phyloP scores from a whole-genome alignment of 2,329 filamentous ascomycete species.

The Scortechinia acanthostroma region DNA sequence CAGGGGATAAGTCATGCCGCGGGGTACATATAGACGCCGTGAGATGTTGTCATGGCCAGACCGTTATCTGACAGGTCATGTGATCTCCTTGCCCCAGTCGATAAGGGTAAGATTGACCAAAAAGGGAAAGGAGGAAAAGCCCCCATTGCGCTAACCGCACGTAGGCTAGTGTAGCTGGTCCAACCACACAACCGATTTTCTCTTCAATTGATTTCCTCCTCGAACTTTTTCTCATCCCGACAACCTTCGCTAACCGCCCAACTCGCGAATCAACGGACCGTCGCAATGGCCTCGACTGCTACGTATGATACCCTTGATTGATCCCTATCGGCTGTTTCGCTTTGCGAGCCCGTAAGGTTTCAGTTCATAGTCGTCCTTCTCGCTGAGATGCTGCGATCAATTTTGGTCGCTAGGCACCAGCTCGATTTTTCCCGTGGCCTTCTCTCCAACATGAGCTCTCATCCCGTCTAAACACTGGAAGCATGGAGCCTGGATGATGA shows the following conservation, averaged over 20 bases:
- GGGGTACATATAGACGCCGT: no score
- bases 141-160: background rate
- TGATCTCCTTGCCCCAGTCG: no score
- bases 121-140: background rate
- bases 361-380: conserved; percentile 79
- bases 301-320: background rate
- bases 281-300: conserved; percentile 1
- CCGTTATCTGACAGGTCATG: no score
- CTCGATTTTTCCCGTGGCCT: conserved; percentile 68
- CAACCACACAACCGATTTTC: background rate
- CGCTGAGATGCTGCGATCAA: conserved; percentile 43
- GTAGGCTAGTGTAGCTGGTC: background rate
- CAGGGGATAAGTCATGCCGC: no score
- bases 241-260: conserved; percentile 1
- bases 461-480: background rate
- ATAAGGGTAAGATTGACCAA: background rate
- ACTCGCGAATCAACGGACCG: background rate
- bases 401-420: conserved; percentile 48
- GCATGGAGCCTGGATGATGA: conserved; percentile 49
- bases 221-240: conserved; percentile 2
- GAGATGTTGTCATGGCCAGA: no score
- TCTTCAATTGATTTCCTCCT: background rate
- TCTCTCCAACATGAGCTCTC: no score
- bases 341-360: conserved; percentile 16
- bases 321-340: background rate